A percentile compares a stretch with the other conserved stretches of the same genome.
Conservation (phyloP, 352 stramenopile species). For the Globisporangium barbulae region DNA sequence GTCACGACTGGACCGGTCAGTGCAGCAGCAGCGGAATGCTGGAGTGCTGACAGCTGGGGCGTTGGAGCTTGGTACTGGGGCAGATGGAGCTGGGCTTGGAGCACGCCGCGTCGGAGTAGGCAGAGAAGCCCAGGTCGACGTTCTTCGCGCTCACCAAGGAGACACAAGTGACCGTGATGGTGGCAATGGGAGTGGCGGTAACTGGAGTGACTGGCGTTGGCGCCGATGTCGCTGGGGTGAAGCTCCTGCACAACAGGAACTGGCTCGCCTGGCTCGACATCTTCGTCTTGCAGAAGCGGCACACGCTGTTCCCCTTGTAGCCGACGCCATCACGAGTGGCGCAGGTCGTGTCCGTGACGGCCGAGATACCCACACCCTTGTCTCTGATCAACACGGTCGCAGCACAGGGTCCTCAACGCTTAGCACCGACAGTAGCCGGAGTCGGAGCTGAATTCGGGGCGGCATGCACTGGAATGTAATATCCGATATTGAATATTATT, state of each 20-base stretch:
- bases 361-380: neutral
- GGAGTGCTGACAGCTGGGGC: no score
- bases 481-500: no score
- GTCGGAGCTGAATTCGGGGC: no score
- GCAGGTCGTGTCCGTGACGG: neutral
- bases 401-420: no score
- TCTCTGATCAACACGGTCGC: neutral
- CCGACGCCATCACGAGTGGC: neutral
- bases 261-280: constrained; percentile 13
- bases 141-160: neutral
- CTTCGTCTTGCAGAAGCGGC: constrained; percentile 20
- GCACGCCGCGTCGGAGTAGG: neutral
- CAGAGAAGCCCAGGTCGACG: neutral
- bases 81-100: neutral
- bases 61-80: neutral
- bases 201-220: no score
- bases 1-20: constrained; percentile 1
- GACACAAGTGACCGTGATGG: neutral
- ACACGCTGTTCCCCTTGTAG: neutral
- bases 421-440: no score
- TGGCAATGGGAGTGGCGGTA: no score
- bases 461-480: no score
- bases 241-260: constrained; percentile 8
- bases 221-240: neutral
- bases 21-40: neutral